Percentiles rank a stretch among this genome's conserved stretches.
These are phyloP conservation scores for Talaromyces pinophilus DNA, from an alignment of 2,329 filamentous ascomycete species.

Conservation along the genomic window DNA sequence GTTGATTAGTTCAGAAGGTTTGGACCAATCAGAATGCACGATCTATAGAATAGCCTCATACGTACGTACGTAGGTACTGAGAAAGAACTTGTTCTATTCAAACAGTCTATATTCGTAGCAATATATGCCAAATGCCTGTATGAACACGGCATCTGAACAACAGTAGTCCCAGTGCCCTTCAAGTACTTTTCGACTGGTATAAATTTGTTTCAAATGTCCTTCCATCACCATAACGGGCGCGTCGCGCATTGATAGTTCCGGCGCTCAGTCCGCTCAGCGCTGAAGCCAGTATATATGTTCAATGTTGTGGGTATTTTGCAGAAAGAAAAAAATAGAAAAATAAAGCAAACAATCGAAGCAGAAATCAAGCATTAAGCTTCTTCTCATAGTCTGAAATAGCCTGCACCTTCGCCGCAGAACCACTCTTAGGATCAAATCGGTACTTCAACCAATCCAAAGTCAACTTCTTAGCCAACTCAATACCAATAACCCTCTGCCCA, in stretches of 20 bases:
- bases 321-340: not conserved
- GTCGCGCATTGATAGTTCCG: not conserved
- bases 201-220: not conserved
- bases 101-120: not conserved
- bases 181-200: not conserved
- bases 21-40: not conserved
- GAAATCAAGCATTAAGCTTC: constrained; percentile 28
- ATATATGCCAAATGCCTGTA: not conserved
- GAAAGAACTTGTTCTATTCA: not conserved
- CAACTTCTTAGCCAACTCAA: constrained; percentile 76
- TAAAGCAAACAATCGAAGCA: not conserved
- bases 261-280: not conserved
- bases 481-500: constrained; percentile 77
- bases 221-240: not conserved
- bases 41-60: not conserved
- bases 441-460: constrained; percentile 84
- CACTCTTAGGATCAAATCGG: constrained; percentile 69
- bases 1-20: not conserved
- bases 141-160: not conserved
- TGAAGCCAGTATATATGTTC: not conserved
- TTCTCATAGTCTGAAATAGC: constrained; percentile 48
- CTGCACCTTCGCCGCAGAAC: constrained; percentile 62
- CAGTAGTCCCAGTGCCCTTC: not conserved
- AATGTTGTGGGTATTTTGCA: constrained; percentile 3
- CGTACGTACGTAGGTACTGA: too few species aligned